Evolutionary conservation across 805 yeast species (phyloP), one percentile per base, ranked within the genome.

Genomic region (Yueomyces sp.): DNA sequence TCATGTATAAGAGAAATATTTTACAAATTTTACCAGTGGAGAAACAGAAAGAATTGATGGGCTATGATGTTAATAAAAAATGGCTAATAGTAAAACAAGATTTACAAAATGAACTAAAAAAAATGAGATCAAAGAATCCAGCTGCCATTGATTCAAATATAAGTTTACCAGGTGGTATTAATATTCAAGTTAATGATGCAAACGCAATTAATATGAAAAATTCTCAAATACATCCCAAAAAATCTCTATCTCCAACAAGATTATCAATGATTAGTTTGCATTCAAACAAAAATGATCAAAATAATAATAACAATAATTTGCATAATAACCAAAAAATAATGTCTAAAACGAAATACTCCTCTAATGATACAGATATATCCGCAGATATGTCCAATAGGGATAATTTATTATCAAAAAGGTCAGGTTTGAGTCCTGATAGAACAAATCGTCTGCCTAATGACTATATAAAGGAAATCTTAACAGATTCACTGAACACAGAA

Each of bases 1-100:
- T 88, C 47, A 82, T 88, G 90, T 79, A 76, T 42, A 77, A 79
- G 52, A 75, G 96, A 54, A 94, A 88, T 58, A 55, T 60, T 19
- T 82, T 85, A 62, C 76, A 71, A 47, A 64, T 70, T 38, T 65
- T 82, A 32, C 85, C 95, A 0, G 76, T 75, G 28, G 75, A 74
- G 42, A 95, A 92, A 3, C 79, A 79, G 50, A 73, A 69, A 44
- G 92, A 85, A 55, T 78, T 90, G 83, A 69, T 76, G 54, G 74
- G 73, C 51, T 87, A 82, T 56, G 74, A 82, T 38, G 66, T 76
- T 0, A 85, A 81, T 41, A 85, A 86, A 53, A 90, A 90, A 63
- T 87, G 96, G 95, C 79, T 85, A 81, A 70, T 88, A 50, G 81
- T 88, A 37, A 77, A 82, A 50, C 96, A 88, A 60, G 95, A 87